Percentiles rank a stretch among this genome's conserved stretches.
Evolutionary conservation across 1,284 basidiomycete genomes (phyloP).

Genomic region (Sporisorium exsertum): DNA sequence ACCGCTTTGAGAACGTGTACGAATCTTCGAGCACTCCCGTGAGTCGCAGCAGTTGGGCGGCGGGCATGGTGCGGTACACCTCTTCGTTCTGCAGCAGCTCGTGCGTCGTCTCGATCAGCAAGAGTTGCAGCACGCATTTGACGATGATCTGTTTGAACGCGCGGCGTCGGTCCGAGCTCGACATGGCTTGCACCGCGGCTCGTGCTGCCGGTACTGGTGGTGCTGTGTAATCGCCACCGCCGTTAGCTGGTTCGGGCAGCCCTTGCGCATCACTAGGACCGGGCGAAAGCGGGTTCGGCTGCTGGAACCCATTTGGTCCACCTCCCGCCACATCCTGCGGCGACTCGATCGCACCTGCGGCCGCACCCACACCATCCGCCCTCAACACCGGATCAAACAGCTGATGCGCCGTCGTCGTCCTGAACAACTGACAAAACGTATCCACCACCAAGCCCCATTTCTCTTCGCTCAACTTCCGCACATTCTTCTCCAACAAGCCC

Average conservation of each 20-base stretch:
- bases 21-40: conserved; percentile 95
- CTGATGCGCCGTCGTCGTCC: conserved; percentile 96
- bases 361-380: conserved; percentile 77
- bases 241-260: conserved; percentile 5
- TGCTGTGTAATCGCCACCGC: not conserved
- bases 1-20: conserved; percentile 95
- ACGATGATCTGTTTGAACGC: conserved; percentile 99
- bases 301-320: conserved; percentile 15
- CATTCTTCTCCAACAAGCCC: conserved; percentile 93
- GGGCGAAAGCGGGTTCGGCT: conserved; percentile 33
- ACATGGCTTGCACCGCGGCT: conserved; percentile 34
- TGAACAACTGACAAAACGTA: conserved; percentile 94
- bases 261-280: conserved; percentile 44
- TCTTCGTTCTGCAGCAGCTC: conserved; percentile 80
- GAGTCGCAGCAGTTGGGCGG: conserved; percentile 88
- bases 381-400: conserved; percentile 84
- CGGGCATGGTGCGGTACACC: conserved; percentile 93
- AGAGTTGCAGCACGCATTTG: conserved; percentile 96
- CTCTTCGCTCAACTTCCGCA: conserved; percentile 83
- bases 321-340: conserved; percentile 11
- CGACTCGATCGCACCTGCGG: conserved; percentile 12
- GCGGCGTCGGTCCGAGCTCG: conserved; percentile 81
- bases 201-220: not conserved
- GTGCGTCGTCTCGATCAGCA: conserved; percentile 97
- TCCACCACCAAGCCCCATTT: conserved; percentile 93